A percentile compares a stretch with the other conserved stretches of the same genome.
phyloP scores from a whole-genome alignment of 78 protist species.

The Tieghemostelium lacteum region DNA sequence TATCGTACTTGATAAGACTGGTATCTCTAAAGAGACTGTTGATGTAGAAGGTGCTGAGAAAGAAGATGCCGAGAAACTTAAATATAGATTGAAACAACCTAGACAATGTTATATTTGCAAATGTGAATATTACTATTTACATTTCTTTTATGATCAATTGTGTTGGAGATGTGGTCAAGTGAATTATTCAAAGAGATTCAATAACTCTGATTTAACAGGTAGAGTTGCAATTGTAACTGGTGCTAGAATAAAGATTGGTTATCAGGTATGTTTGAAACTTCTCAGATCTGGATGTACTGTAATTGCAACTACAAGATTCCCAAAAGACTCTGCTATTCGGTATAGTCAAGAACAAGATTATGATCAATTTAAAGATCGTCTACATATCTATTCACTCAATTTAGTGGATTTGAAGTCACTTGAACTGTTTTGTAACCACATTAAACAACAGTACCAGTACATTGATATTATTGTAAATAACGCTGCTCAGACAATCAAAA shows the following conservation, averaged over 20 bases:
- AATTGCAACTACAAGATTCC: conserved; percentile 83
- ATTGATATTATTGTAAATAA: conserved; percentile 81
- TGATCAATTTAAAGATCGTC: conserved; percentile 15
- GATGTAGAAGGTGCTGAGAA: neutral
- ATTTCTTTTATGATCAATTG: conserved; percentile 29
- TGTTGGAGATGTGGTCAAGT: conserved; percentile 85
- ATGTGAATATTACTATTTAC: neutral
- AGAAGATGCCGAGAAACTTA: neutral
- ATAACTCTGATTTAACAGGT: conserved; percentile 27
- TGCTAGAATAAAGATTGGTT: conserved; percentile 84
- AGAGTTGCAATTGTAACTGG: conserved; percentile 82
- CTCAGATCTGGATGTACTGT: conserved; percentile 82
- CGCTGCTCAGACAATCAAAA: conserved; percentile 82
- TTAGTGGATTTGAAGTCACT: conserved; percentile 32
- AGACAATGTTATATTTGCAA: conserved; percentile 36
- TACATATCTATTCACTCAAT: conserved; percentile 69
- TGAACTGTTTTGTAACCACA: conserved; percentile 37
- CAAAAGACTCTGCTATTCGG: conserved; percentile 4
- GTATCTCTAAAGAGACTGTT: neutral
- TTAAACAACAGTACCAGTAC: conserved; percentile 1
- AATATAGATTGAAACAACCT: neutral
- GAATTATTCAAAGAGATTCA: conserved; percentile 56
- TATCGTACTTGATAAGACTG: neutral
- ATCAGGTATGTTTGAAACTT: conserved; percentile 40
- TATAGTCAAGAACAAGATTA: conserved; percentile 1